Evolutionary conservation across 495 filamentous ascomycete species (phyloP).

Genomic region (Xylaria acuta): DNA sequence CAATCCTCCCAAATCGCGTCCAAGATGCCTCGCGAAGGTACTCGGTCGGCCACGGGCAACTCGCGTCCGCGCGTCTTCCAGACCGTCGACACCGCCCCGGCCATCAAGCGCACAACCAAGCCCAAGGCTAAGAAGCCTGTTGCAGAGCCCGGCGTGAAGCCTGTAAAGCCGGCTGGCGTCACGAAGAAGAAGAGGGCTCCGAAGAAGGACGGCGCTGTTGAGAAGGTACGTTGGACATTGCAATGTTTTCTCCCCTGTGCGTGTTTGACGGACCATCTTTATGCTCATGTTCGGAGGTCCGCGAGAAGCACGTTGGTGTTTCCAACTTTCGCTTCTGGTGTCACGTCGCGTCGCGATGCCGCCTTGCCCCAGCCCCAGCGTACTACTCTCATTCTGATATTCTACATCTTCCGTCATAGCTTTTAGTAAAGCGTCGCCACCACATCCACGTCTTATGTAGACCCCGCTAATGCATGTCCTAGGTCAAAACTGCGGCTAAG

Average conservation of each 20-base stretch:
- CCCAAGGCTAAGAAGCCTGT: slow-evolving; percentile 46
- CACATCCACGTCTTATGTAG: not conserved
- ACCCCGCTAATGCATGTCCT: slow-evolving; percentile 36
- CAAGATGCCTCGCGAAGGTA: slow-evolving; percentile 62
- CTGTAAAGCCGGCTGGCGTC: slow-evolving; percentile 58
- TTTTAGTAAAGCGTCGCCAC: slow-evolving; percentile 11
- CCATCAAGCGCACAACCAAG: slow-evolving; percentile 53
- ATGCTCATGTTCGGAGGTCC: not conserved
- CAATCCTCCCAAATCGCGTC: slow-evolving; percentile 30
- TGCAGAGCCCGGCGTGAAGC: slow-evolving; percentile 47
- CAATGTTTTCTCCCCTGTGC: slow-evolving; percentile 2
- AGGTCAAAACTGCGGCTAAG: slow-evolving; percentile 58
- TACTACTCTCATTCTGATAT: not conserved
- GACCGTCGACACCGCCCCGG: slow-evolving; percentile 55
- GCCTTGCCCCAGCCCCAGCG: not conserved
- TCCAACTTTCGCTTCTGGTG: not conserved
- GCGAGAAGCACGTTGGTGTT: not conserved
- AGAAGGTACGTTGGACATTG: slow-evolving; percentile 50
- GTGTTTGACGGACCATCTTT: not conserved
- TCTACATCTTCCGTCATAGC: not conserved
- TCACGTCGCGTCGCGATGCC: not conserved
- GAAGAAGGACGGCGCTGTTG: slow-evolving; percentile 55
- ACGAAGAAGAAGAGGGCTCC: slow-evolving; percentile 61
- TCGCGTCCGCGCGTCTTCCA: slow-evolving; percentile 60
- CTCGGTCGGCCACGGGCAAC: slow-evolving; percentile 61